Evolutionary conservation across 345 rosid genomes (phyloP).

Genomic region (Populus ilicifolia): DNA sequence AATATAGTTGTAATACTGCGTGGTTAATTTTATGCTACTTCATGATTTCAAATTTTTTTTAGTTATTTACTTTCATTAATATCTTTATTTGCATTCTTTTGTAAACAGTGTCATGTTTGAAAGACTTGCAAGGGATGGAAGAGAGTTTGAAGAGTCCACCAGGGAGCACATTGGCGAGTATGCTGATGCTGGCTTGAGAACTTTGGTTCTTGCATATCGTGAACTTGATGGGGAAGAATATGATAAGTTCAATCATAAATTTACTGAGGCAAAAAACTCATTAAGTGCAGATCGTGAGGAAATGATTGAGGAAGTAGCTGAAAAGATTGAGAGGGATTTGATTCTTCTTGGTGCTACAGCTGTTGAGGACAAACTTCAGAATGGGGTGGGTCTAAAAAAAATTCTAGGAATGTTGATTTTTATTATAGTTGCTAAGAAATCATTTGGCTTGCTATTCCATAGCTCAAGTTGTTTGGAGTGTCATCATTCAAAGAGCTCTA

Average conservation of each 20-base stretch:
- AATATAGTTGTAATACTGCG: background rate
- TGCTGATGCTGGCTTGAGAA: slow-evolving; percentile 95
- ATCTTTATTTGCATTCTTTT: slow-evolving; percentile 4
- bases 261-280: slow-evolving; percentile 63
- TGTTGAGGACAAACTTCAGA: slow-evolving; percentile 94
- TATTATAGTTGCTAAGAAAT: background rate
- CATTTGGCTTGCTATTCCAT: background rate
- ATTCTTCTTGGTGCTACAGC: slow-evolving; percentile 94
- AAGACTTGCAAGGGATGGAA: slow-evolving; percentile 63
- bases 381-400: slow-evolving; percentile 55
- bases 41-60: slow-evolving; percentile 1
- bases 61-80: background rate
- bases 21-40: slow-evolving; percentile 6
- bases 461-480: background rate
- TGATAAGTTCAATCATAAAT: slow-evolving; percentile 52
- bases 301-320: slow-evolving; percentile 64
- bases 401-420: background rate
- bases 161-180: slow-evolving; percentile 64
- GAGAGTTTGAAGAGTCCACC: slow-evolving; percentile 58
- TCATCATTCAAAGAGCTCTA: background rate
- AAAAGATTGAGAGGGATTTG: slow-evolving; percentile 62
- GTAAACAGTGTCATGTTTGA: slow-evolving; percentile 76
- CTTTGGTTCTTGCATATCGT: slow-evolving; percentile 88
- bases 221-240: slow-evolving; percentile 75
- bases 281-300: slow-evolving; percentile 66